These are phyloP conservation scores for Yarrowia sp. DNA, from an alignment of 805 yeast species.

Conservation along the genomic window DNA sequence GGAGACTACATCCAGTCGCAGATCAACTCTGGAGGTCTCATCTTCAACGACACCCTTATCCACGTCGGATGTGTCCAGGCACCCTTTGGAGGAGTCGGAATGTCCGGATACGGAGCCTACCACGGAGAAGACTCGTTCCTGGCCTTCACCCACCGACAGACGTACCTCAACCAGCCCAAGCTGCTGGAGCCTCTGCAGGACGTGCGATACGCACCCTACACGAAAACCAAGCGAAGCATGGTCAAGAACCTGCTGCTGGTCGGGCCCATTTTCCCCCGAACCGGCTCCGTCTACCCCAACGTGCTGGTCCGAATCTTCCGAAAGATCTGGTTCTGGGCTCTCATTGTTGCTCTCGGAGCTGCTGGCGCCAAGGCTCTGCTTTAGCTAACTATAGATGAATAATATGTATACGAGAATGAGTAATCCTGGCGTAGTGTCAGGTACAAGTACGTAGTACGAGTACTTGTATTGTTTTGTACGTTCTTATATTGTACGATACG, in stretches of 20 bases:
- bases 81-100: slow-evolving; percentile 90
- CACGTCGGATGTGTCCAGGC: slow-evolving; percentile 64
- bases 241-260: slow-evolving; percentile 14
- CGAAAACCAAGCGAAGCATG: slow-evolving; percentile 35
- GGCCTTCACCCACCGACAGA: slow-evolving; percentile 70
- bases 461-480: no score
- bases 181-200: slow-evolving; percentile 57
- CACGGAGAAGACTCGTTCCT: slow-evolving; percentile 69
- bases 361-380: slow-evolving; percentile 22
- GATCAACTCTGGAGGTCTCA: slow-evolving; percentile 67
- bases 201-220: slow-evolving; percentile 64
- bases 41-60: slow-evolving; percentile 65
- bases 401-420: no score
- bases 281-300: slow-evolving; percentile 22
- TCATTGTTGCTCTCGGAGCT: slow-evolving; percentile 10
- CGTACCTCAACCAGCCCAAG: slow-evolving; percentile 58
- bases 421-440: no score
- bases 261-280: slow-evolving; percentile 24
- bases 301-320: slow-evolving; percentile 23
- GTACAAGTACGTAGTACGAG: no score
- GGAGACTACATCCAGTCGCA: slow-evolving; percentile 47
- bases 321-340: slow-evolving; percentile 21
- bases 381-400: neutral
- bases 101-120: slow-evolving; percentile 75
- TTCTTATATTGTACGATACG: no score